A percentile compares a stretch with the other conserved stretches of the same genome.
phyloP scores from a whole-genome alignment of 164 flowering plant genomes.

The Buxus sempervirens region DNA sequence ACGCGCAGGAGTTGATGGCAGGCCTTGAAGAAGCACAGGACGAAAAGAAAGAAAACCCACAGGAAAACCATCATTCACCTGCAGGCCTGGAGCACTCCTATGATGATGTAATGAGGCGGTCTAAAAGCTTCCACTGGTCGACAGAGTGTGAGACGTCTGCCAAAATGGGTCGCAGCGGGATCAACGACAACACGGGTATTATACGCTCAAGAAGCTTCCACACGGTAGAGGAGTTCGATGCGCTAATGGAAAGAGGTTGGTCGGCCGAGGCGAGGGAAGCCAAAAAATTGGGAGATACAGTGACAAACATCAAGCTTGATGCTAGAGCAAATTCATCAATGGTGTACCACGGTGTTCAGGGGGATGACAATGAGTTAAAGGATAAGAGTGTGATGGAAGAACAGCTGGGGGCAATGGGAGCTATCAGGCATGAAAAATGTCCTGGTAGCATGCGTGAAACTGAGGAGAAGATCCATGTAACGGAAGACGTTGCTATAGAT shows the following conservation, averaged over 20 bases:
- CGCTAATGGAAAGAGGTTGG: conserved; percentile 11
- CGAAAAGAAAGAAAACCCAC: neutral
- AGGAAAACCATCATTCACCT: too few relatives aligned
- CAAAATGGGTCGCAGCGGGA: neutral
- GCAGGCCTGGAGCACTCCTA: too few relatives aligned
- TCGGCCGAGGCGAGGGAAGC: neutral
- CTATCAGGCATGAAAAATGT: neutral
- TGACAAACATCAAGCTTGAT: neutral
- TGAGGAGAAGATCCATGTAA: neutral
- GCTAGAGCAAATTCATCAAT: neutral
- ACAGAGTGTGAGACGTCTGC: neutral
- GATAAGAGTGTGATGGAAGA: neutral
- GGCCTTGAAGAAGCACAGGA: conserved; percentile 19
- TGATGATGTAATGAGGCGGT: neutral
- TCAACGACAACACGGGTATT: neutral
- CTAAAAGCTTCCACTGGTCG: conserved; percentile 17
- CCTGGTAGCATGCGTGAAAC: neutral
- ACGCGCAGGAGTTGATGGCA: conserved; percentile 26
- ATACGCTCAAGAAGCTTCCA: conserved; percentile 25
- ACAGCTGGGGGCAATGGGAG: neutral
- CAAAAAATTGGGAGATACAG: neutral
- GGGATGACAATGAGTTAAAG: neutral
- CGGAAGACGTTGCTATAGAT: neutral
- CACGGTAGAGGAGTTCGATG: conserved; percentile 33
- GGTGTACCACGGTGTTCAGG: neutral